Conservation (phyloP, 306 rosid species). For the Dryas drummondii region DNA sequence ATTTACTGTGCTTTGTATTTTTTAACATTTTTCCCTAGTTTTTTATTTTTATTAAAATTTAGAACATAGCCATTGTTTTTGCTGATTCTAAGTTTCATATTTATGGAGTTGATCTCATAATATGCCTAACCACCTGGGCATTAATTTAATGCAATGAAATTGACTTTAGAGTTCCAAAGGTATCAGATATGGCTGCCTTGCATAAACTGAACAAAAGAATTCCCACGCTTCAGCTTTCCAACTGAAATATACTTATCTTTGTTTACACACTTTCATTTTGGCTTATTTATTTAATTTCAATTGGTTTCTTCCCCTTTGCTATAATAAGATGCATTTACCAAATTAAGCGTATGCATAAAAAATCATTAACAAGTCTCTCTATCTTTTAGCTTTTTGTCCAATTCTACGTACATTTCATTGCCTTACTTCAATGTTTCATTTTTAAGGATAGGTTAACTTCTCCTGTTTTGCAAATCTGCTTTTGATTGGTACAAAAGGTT, state of each 20-base stretch:
- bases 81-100: too few relatives aligned
- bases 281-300: neutral
- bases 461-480: too few relatives aligned
- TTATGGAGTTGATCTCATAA: too few relatives aligned
- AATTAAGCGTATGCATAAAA: neutral
- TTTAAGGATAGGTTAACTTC: too few relatives aligned
- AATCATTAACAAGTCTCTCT: too few relatives aligned
- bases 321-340: neutral
- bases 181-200: slow-evolving; percentile 1
- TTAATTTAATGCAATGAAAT: slow-evolving; percentile 1
- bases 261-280: slow-evolving; percentile 8
- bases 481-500: too few relatives aligned
- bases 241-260: slow-evolving; percentile 2
- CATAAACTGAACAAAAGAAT: slow-evolving; percentile 42
- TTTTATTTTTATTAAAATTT: too few relatives aligned
- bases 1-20: too few relatives aligned
- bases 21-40: too few relatives aligned
- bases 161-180: neutral
- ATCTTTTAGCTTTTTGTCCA: slow-evolving; percentile 6
- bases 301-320: neutral
- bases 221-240: slow-evolving; percentile 22
- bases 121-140: neutral
- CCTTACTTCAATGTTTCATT: too few relatives aligned
- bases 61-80: too few relatives aligned
- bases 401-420: neutral